These are phyloP conservation scores for Rhizopogon vinicolor DNA, from an alignment of 768 basidiomycete genomes.

Conservation along the genomic window DNA sequence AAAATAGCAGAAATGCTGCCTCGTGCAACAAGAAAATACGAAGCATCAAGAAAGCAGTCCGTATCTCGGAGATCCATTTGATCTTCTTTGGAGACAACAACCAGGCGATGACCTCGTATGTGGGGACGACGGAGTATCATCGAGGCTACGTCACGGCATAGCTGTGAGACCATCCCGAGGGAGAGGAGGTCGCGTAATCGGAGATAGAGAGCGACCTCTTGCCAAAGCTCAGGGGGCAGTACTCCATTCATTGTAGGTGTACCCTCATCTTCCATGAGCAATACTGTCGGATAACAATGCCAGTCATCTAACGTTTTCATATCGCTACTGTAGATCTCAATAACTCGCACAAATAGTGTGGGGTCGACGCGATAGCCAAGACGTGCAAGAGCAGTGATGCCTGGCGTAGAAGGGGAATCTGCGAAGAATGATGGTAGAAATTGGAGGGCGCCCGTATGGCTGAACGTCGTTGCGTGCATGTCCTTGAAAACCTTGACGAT, in stretches of 20 bases:
- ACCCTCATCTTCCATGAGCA: background rate
- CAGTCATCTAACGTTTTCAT: too few species aligned
- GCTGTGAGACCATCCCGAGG: background rate
- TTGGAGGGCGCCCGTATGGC: background rate
- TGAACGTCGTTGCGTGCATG: background rate
- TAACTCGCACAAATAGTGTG: background rate
- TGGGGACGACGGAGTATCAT: background rate
- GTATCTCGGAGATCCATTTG: background rate
- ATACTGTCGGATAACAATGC: too few species aligned
- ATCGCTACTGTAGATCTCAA: too few species aligned
- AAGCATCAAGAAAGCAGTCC: background rate
- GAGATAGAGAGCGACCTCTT: background rate
- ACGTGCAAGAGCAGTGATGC: conserved; percentile 1
- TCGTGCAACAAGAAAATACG: background rate
- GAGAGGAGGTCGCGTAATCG: background rate
- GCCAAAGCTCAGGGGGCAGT: background rate
- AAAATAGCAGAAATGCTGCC: background rate
- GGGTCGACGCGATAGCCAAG: conserved; percentile 1
- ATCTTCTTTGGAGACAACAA: background rate
- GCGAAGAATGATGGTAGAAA: conserved; percentile 1
- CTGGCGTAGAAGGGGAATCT: background rate
- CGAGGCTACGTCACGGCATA: background rate
- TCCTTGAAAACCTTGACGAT: background rate
- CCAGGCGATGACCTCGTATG: background rate
- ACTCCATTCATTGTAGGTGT: background rate